Evolutionary conservation across 768 basidiomycete genomes (phyloP).

Genomic region (Suillus decipiens): DNA sequence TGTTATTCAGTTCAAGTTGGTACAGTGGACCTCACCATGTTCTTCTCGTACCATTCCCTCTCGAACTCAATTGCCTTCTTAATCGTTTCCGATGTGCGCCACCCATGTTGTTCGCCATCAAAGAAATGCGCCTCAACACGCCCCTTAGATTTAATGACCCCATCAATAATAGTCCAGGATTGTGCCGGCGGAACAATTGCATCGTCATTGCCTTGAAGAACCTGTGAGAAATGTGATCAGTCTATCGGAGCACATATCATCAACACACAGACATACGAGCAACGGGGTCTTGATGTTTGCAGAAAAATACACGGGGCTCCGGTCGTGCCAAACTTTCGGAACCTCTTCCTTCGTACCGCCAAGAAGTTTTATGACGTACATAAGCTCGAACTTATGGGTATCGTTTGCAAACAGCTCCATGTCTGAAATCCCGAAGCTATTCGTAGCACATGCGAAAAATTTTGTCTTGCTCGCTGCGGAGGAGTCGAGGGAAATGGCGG

Average conservation of each 20-base stretch:
- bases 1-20: not conserved
- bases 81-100: slow-evolving; percentile 36
- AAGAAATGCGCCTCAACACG: slow-evolving; percentile 41
- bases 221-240: slow-evolving; percentile 38
- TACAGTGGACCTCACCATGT: slow-evolving; percentile 3
- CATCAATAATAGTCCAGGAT: slow-evolving; percentile 30
- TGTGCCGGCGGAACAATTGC: slow-evolving; percentile 69
- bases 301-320: slow-evolving; percentile 65
- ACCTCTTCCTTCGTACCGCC: slow-evolving; percentile 57
- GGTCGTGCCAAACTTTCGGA: slow-evolving; percentile 55
- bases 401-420: slow-evolving; percentile 54
- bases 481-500: slow-evolving; percentile 40
- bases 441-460: slow-evolving; percentile 63
- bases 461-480: slow-evolving; percentile 61
- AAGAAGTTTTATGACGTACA: slow-evolving; percentile 59
- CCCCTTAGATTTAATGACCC: not conserved
- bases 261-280: slow-evolving; percentile 44
- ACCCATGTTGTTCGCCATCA: slow-evolving; percentile 47
- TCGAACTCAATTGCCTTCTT: slow-evolving; percentile 37
- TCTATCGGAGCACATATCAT: slow-evolving; percentile 33
- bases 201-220: slow-evolving; percentile 66
- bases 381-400: slow-evolving; percentile 74
- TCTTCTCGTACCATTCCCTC: slow-evolving; percentile 37
- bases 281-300: slow-evolving; percentile 63
- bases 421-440: slow-evolving; percentile 70